Evolutionary conservation across 2,329 filamentous ascomycete genomes (phyloP).

Genomic region (Colletotrichum lini): DNA sequence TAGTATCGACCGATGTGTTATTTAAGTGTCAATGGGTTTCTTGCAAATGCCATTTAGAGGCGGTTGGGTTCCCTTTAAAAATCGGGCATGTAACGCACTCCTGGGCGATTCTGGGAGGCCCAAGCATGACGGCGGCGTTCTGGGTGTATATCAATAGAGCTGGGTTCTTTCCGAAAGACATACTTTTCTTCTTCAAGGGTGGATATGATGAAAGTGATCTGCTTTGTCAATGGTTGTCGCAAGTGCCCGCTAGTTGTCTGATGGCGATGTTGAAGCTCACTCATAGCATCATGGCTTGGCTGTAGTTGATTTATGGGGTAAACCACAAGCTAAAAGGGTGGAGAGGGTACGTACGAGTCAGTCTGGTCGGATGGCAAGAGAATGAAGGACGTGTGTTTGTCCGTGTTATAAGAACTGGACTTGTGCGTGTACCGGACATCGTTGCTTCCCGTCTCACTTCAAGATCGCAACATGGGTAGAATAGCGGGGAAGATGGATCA

Average conservation of each 20-base stretch:
- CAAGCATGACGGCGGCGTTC: slow-evolving; percentile 33
- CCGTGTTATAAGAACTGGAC: too few relatives aligned
- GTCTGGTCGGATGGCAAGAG: too few relatives aligned
- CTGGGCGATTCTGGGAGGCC: slow-evolving; percentile 23
- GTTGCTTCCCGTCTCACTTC: neutral
- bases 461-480: neutral
- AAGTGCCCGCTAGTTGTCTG: neutral
- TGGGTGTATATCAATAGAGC: slow-evolving; percentile 32
- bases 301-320: neutral
- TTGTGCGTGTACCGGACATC: too few relatives aligned
- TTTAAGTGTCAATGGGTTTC: neutral
- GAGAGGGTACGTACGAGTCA: too few relatives aligned
- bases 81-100: slow-evolving; percentile 21
- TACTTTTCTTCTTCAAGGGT: neutral
- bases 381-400: too few relatives aligned
- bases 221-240: too few relatives aligned
- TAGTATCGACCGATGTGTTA: too few relatives aligned
- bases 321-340: neutral
- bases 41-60: neutral
- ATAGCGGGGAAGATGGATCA: neutral
- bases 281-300: neutral
- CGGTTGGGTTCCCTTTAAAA: neutral
- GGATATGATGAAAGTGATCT: neutral
- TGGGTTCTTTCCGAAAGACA: slow-evolving; percentile 5
- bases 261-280: neutral